Evolutionary conservation across 495 filamentous ascomycete genomes (phyloP), one percentile per base, ranked within the genome.

Genomic region (Annulohypoxylon moriforme): DNA sequence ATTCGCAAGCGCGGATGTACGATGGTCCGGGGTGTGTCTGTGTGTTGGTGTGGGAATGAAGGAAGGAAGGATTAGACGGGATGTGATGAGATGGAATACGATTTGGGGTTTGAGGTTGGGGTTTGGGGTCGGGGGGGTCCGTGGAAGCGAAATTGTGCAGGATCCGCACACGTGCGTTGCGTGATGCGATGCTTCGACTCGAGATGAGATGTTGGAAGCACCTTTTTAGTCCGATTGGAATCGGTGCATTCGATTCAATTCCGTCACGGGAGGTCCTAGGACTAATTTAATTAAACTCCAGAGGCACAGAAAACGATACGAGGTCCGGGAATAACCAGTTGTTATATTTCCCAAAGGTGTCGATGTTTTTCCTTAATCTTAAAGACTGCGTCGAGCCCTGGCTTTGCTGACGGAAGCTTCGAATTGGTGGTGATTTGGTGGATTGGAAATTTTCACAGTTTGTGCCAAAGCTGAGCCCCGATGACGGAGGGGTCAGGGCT

Each of bases 401-500:
- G n/a, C n/a, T n/a, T n/a, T 63, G 59, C 36, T 57, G 57, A 49
- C 18, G 66, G 40, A 46, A 64, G 36, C 57, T 46, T 55, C 22
- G 36, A 68, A 47, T 62, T 67, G 50, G 36, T 40, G 14, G n/a
- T n/a, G n/a, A n/a, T n/a, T n/a, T n/a, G n/a, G n/a, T n/a, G n/a
- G n/a, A n/a, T 14, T n/a, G 36, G 64, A 65, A 73, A 66, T 60
- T 73, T 73, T 69, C 49, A 52, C 55, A 27, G 47, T 66, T 64
- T 69, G 60, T 73, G 65, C 33, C 60, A 65, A 52, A 57, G 55
- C 47, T 61, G 55, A 66, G 53, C 64, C 49, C 71, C 71, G 71
- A 73, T 69, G 66, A 73, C 71, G 66, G 71, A 69, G 66, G 49
- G 66, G 49, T 36, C 14, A 58, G 55, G 55, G 33, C 55, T 24